phyloP scores from a whole-genome alignment of 495 filamentous ascomycete species.

The Penicillium arizonense region DNA sequence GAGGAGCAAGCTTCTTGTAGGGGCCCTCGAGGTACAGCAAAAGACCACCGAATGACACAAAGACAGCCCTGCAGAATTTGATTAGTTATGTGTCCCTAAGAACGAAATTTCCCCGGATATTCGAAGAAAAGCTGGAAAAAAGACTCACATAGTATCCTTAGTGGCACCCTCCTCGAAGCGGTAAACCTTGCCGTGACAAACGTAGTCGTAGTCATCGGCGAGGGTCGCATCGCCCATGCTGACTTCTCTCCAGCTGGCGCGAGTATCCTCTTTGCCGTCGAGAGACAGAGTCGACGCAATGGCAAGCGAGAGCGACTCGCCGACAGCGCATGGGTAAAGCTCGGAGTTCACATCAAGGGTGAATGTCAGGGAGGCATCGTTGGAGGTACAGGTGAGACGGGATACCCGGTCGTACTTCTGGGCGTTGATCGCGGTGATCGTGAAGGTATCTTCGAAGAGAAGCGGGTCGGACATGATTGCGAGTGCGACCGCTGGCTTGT shows the following conservation, averaged over 20 bases:
- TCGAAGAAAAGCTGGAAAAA: neutral
- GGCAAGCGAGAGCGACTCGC: conserved; percentile 73
- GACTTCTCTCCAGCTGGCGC: conserved; percentile 74
- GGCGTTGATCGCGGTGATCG: conserved; percentile 69
- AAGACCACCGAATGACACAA: conserved; percentile 88
- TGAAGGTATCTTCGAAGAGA: conserved; percentile 92
- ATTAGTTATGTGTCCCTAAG: neutral
- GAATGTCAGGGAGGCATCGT: conserved; percentile 69
- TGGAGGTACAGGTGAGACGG: conserved; percentile 69
- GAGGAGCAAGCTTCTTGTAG: conserved; percentile 88
- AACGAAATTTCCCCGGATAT: neutral
- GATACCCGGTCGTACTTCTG: conserved; percentile 94
- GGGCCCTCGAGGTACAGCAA: conserved; percentile 88
- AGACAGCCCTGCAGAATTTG: conserved; percentile 69
- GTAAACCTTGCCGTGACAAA: conserved; percentile 97
- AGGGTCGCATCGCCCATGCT: conserved; percentile 71
- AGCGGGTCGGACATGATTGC: conserved; percentile 68
- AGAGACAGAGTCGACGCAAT: conserved; percentile 81
- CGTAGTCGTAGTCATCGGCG: conserved; percentile 94
- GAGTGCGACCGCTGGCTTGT: conserved; percentile 19
- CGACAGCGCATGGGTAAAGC: conserved; percentile 72
- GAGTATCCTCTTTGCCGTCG: conserved; percentile 71
- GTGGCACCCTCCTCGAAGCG: conserved; percentile 85
- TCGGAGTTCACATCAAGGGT: conserved; percentile 92
- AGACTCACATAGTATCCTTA: conserved; percentile 77